Percentiles rank a stretch among this genome's conserved stretches.
Conservation (phyloP, 2,329 filamentous ascomycete genomes). For the Pleomassaria siparia region DNA sequence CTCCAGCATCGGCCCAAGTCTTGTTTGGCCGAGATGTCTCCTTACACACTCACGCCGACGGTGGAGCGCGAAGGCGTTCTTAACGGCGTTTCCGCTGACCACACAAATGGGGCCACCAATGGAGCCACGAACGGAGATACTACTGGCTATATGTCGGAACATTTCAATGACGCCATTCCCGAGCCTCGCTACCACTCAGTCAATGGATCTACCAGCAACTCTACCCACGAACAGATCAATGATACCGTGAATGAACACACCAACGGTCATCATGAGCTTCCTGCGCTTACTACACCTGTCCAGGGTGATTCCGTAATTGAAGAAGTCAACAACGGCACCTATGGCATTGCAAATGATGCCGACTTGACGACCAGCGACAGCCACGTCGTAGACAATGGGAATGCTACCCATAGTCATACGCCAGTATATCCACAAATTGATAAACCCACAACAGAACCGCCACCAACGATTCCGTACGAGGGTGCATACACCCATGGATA, state of each 20-base stretch:
- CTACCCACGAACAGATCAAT: too few relatives aligned
- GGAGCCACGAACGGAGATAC: background rate
- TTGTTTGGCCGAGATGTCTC: constrained; percentile 1
- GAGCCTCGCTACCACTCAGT: too few relatives aligned
- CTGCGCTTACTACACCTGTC: background rate
- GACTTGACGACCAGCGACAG: background rate
- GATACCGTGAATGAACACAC: background rate
- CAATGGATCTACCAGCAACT: background rate
- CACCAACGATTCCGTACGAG: background rate
- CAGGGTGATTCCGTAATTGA: background rate
- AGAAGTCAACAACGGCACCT: background rate
- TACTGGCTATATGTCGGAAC: background rate
- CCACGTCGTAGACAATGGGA: background rate
- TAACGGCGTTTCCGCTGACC: background rate
- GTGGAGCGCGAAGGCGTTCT: background rate
- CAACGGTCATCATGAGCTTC: background rate
- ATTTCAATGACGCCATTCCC: background rate
- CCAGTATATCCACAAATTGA: background rate
- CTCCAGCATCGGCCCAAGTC: background rate
- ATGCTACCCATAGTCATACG: background rate
- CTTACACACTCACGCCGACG: constrained; percentile 3
- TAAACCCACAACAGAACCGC: background rate
- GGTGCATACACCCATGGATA: constrained; percentile 4
- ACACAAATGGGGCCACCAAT: background rate
- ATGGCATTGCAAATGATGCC: background rate